A percentile compares a stretch with the other conserved stretches of the same genome.
phyloP scores from a whole-genome alignment of 2,329 filamentous ascomycete genomes.

The Epichloe uncinata region DNA sequence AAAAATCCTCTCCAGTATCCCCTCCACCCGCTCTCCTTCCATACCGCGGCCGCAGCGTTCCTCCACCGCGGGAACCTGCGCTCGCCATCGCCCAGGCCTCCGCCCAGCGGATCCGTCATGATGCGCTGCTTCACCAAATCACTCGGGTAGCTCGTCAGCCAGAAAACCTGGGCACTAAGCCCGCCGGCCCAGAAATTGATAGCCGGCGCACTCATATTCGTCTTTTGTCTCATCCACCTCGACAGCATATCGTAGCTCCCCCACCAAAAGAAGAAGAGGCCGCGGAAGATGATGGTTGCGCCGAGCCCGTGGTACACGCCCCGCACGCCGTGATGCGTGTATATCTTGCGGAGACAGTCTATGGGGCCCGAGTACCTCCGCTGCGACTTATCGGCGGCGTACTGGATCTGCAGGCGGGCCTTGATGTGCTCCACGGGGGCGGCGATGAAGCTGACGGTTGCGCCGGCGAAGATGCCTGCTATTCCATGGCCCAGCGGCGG shows the following conservation, averaged over 20 bases:
- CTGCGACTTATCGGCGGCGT: constrained; percentile 63
- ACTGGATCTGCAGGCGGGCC: constrained; percentile 87
- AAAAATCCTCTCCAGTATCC: constrained; percentile 92
- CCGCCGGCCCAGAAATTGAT: constrained; percentile 98
- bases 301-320: constrained; percentile 78
- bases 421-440: constrained; percentile 94
- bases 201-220: constrained; percentile 58
- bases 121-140: constrained; percentile 94
- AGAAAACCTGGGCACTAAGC: constrained; percentile 85
- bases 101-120: constrained; percentile 87
- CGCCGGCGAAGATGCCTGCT: constrained; percentile 75
- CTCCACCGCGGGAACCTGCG: constrained; percentile 63
- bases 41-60: constrained; percentile 66
- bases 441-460: constrained; percentile 84
- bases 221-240: constrained; percentile 50
- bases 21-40: constrained; percentile 57
- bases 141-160: constrained; percentile 81
- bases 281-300: constrained; percentile 78
- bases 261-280: constrained; percentile 99
- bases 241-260: constrained; percentile 85
- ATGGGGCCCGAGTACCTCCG: constrained; percentile 76
- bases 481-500: constrained; percentile 73
- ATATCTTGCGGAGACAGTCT: constrained; percentile 65
- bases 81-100: constrained; percentile 50
- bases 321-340: constrained; percentile 54